Evolutionary conservation across 2,329 filamentous ascomycete species (phyloP), one percentile per base, ranked within the genome.

Genomic region (Monosporascus sp.): DNA sequence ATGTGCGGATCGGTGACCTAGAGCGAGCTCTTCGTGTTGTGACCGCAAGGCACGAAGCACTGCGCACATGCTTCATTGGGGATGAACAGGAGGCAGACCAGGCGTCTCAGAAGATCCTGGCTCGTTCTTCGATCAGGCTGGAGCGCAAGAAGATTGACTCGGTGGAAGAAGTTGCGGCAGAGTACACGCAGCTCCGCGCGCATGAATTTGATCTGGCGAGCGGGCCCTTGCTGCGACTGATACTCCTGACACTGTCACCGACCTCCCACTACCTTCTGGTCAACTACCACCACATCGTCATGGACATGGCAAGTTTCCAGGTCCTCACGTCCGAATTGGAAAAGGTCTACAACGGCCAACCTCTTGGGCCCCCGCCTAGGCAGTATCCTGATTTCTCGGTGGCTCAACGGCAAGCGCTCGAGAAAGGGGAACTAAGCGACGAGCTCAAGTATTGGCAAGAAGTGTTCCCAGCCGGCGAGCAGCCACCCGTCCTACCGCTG

Each of bases 231-330:
- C 50, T 74, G 6, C 60, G 64, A 6, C 57, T 74, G 3, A 50
- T 60, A 3, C 60, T 77, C 1, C 60, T 78, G 4, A 61, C 70
- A 0, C 60, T 65, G 11, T 67, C 65, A 0, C 54, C 62, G 1
- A 63, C 61, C 0, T 50, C 55, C 1, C 72, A 77, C 53, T 72
- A 65, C 56, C 53, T 80, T 3, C 39, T 82, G 0, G 47, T 81
- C 5, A 64, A 65, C 1, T 70, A 68, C 46, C 77, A 80, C 53
- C 77, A 81, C 57, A 79, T 82, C 38, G 63, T 69, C 36, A 71
- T 81, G 68, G 79, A 82, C 55, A 73, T 1, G 54, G 72, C 38
- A 75, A 75, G 75, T 45, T 70, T 70, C 3, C 57, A 73, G 9
- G 56, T 79, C 2, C 64, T 82, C 18, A 51, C 77, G 14, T 27